Base-by-base conservation (phyloP, 176 grass and related monocot genomes). In the Secale cereale region DNA sequence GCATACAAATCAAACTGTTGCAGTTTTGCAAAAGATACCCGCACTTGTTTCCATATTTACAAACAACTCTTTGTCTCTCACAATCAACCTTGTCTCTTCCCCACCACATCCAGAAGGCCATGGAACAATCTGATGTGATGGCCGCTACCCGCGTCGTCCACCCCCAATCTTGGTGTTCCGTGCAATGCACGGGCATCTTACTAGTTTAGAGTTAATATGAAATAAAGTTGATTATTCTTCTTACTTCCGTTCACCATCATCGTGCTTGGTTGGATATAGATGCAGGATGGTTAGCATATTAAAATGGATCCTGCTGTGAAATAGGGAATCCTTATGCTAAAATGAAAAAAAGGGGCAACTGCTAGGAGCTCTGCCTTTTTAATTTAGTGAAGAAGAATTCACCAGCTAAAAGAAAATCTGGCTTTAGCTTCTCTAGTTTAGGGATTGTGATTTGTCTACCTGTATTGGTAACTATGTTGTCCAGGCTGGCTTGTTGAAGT, bases 181-280 rank as follows among this genome's bases (percentile, higher is more conserved):
- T n/a, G n/a, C n/a, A n/a, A n/a, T n/a, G n/a, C n/a, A n/a, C n/a
- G n/a, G n/a, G n/a, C n/a, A n/a, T n/a, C n/a, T n/a, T n/a, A n/a
- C n/a, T n/a, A n/a, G n/a, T 15, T 83, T 86, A 59, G 31, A 73
- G 33, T 43, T 78, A 32, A 57, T 78, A 17, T 75, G 2, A 22
- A 65, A 72, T 78, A 45, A 4, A 28, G 8, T 33, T 8, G 8
- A 2, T 37, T 68, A 32, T 86, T 82, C 32, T 64, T 13, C 15
- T 40, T 14, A 23, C 4, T 10, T 52, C 56, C 25, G 1, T 59
- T 65, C 7, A 45, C 12, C 27, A 33, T 73, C 27, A 33, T 73
- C 15, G 11, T 76, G 28, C 56, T 43, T 35, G 4, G 33, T 62
- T 30, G 12, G 71, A 29, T 74, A 31, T 31, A 31, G 30, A 31